Base-by-base conservation (phyloP, 768 basidiomycete species). In the Tricholoma matsutake region DNA sequence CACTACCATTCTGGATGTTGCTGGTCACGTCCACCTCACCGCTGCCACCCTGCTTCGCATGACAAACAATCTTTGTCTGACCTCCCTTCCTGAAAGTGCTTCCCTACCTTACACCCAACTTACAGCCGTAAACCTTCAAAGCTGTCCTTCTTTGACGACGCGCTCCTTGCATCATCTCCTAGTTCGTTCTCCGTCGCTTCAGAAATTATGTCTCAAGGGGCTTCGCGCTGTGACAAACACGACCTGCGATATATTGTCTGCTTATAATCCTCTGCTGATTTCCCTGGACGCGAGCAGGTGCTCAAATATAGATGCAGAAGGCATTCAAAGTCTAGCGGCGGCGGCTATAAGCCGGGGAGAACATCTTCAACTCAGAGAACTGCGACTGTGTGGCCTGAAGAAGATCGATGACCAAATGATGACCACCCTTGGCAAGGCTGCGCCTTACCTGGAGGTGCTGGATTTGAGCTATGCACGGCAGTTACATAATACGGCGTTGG, bases 401-500 rank as follows among this genome's bases (percentile, higher is more conserved):
- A 76, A 83, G 57, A 72, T 87, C 55, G 75, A 80, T 14, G 88
- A 90, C 66, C 75, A 78, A 10, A 81, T 82, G 66, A 83, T 96
- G 82, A 71, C 78, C n/a, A 73, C 76, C 9, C 76, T 95, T 35
- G 93, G 89, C 6, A 82, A 76, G 64, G 87, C 83, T 2, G 82
- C 89, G 0, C 90, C 91, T 18, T 76, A 79, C 66, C 81, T 96
- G 20, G 90, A 93, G 71, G 83, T 92, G 16, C 77, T 96, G 20
- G 94, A 96, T 72, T 74, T 94, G 62, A 91, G 89, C 73, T 89
- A 91, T 67, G 79, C 83, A 59, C 81, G 81, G 31, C 81, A 86
- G 59, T 71, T 94, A 60, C 88, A 87, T 69, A 92, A 94, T 69
- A 87, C 89, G 2, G 84, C 86, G 2, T 64, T 93, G 62, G 89